phyloP scores from a whole-genome alignment of 2,329 filamentous ascomycete genomes.

The Monosporascus cannonballus region DNA sequence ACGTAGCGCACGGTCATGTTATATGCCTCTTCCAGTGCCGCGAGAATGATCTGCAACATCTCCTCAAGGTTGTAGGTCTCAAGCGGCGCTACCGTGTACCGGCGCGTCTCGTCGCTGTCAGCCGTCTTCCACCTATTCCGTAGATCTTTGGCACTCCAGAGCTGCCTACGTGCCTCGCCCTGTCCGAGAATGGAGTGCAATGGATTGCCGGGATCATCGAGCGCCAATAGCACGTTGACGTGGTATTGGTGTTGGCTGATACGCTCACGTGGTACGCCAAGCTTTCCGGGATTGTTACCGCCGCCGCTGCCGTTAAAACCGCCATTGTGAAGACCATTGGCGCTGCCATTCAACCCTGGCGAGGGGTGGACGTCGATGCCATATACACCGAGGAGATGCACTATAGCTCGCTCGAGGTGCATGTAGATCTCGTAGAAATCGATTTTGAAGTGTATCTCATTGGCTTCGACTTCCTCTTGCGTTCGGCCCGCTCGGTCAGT shows the following conservation, averaged over 20 bases:
- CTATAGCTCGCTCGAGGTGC: conserved; percentile 63
- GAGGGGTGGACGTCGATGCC: conserved; percentile 41
- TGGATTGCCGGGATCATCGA: conserved; percentile 52
- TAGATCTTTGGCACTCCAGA: conserved; percentile 62
- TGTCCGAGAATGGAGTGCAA: conserved; percentile 49
- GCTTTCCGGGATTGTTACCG: conserved; percentile 18
- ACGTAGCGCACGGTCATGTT: conserved; percentile 42
- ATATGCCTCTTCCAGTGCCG: conserved; percentile 54
- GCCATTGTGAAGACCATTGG: conserved; percentile 3
- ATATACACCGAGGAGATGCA: conserved; percentile 60
- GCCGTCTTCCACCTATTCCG: conserved; percentile 69
- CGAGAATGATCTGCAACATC: conserved; percentile 52
- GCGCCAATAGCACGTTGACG: conserved; percentile 59
- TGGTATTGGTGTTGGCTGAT: conserved; percentile 53
- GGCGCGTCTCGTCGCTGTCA: conserved; percentile 32
- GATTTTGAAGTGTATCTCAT: conserved; percentile 66
- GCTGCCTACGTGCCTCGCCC: conserved; percentile 49
- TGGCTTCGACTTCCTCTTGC: conserved; percentile 20
- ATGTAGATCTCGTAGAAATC: conserved; percentile 75
- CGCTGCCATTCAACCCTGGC: background rate
- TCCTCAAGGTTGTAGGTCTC: conserved; percentile 55
- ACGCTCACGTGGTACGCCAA: conserved; percentile 4
- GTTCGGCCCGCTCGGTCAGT: conserved; percentile 32
- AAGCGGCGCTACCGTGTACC: conserved; percentile 32
- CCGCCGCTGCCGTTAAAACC: conserved; percentile 4